Base-by-base conservation (phyloP, 805 yeast species). In the Metschnikowia peoriensis region DNA sequence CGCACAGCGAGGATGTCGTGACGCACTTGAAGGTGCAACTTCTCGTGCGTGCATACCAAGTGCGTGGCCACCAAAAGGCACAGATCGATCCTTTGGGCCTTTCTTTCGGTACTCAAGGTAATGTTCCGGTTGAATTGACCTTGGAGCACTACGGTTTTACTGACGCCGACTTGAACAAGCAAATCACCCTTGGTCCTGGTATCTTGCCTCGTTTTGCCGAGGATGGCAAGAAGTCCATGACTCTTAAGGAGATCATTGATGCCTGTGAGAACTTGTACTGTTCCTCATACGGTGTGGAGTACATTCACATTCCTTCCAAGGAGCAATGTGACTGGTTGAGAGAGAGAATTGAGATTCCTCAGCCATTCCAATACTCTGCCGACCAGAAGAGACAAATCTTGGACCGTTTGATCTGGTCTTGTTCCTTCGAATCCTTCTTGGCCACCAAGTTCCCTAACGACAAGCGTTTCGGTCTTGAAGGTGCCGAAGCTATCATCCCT, bases 311-410 rank as follows among this genome's bases (percentile, higher is more conserved):
- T 60, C 97, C 98, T 53, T 88, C 96, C 55, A 87, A 96, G 71
- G 88, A 82, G 66, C 89, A 89, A 75, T 94, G 98, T 78, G 97
- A 94, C 73, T 94, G 99, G 99, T 83, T 94, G 70, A 88, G 99
- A 78, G 96, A 89, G 74, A 84, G 97, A 72, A 81, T 94, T 58
- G 99, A 94, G 77, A 89, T 92, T 60, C 97, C 97, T 58, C 71
- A 75, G 35, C 97, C 97, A 28, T 92, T 72, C 80, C 80, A 86
- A 68, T 94, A 84, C 77, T 76, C 88, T 49, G 75, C 83, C 41
- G 98, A 94, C 70, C 89, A 93, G 77, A 94, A 93, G 79, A 85
- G 97, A 77, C 96, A 94, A 72, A 94, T 94, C 63, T 79, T 94
- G 65, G 99, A 94, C 74, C 85, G 99, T 69, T 77, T 94, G 66